Conservation (phyloP, 352 stramenopile species). For the Plasmopara halstedii region DNA sequence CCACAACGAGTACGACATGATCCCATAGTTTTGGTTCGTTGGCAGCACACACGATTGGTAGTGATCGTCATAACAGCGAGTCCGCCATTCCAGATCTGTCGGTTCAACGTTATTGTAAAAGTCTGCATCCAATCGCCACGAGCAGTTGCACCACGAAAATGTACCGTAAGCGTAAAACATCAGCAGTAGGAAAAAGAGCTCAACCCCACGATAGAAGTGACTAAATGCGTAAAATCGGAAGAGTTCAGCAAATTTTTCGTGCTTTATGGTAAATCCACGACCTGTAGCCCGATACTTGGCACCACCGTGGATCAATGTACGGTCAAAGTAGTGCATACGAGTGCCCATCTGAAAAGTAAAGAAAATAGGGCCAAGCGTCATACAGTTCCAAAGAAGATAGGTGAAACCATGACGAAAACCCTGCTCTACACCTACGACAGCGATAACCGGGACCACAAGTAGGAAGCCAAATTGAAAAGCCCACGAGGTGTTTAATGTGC, state of each 20-base stretch:
- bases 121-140: constrained; percentile 54
- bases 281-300: constrained; percentile 97
- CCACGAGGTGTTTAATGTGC: constrained; percentile 94
- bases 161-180: constrained; percentile 89
- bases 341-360: constrained; percentile 99
- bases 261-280: constrained; percentile 98
- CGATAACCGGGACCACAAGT: constrained; percentile 95
- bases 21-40: constrained; percentile 96
- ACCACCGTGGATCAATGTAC: constrained; percentile 95
- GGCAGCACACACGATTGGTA: constrained; percentile 89
- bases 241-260: constrained; percentile 96
- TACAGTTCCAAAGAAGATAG: constrained; percentile 91
- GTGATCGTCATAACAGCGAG: constrained; percentile 68
- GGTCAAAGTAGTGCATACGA: constrained; percentile 97
- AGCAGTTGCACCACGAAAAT: constrained; percentile 89
- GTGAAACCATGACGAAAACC: constrained; percentile 91
- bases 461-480: constrained; percentile 94
- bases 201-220: constrained; percentile 97
- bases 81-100: constrained; percentile 66
- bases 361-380: constrained; percentile 97
- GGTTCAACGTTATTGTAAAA: constrained; percentile 77
- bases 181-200: constrained; percentile 84
- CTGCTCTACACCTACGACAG: constrained; percentile 95
- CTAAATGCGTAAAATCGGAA: constrained; percentile 97
- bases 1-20: constrained; percentile 95